Evolutionary conservation across 2,329 filamentous ascomycete genomes (phyloP).

Genomic region (Scolecobasidium constrictum): DNA sequence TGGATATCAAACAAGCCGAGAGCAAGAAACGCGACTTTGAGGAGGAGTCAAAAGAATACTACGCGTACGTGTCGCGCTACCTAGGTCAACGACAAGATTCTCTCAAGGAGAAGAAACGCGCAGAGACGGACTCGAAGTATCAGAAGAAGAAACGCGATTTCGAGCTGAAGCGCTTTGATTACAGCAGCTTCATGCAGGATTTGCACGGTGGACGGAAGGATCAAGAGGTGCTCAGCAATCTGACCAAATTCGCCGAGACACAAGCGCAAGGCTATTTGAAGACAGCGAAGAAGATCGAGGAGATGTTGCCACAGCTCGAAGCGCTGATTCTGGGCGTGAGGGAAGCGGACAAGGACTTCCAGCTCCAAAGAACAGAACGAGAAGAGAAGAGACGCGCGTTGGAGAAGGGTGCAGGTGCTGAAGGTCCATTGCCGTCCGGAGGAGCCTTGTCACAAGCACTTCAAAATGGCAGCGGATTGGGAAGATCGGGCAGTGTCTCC

Average conservation of each 20-base stretch:
- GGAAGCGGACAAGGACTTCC: constrained; percentile 91
- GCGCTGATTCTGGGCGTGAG: constrained; percentile 81
- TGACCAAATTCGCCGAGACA: constrained; percentile 86
- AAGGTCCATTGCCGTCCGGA: constrained; percentile 10
- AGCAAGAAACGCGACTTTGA: constrained; percentile 96
- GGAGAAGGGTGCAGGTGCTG: constrained; percentile 56
- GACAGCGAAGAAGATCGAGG: constrained; percentile 79
- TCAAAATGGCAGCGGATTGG: not conserved
- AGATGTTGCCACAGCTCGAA: constrained; percentile 77
- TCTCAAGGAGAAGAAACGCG: constrained; percentile 92
- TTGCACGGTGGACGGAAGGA: constrained; percentile 98
- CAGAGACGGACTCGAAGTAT: constrained; percentile 91
- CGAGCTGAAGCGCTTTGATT: constrained; percentile 95
- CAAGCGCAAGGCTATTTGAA: constrained; percentile 76
- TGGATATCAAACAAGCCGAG: constrained; percentile 97
- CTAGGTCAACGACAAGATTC: constrained; percentile 94
- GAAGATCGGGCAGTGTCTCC: constrained; percentile 3
- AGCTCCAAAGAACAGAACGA: constrained; percentile 85
- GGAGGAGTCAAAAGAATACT: constrained; percentile 97
- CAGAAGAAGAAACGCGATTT: constrained; percentile 89
- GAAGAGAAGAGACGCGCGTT: constrained; percentile 86
- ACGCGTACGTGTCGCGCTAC: constrained; percentile 88
- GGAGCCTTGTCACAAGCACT: not conserved
- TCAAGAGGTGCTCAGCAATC: constrained; percentile 86
- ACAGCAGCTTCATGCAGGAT: constrained; percentile 98